These are phyloP conservation scores for Colletotrichum kahawae DNA, from an alignment of 2,329 filamentous ascomycete species.

Conservation along the genomic window DNA sequence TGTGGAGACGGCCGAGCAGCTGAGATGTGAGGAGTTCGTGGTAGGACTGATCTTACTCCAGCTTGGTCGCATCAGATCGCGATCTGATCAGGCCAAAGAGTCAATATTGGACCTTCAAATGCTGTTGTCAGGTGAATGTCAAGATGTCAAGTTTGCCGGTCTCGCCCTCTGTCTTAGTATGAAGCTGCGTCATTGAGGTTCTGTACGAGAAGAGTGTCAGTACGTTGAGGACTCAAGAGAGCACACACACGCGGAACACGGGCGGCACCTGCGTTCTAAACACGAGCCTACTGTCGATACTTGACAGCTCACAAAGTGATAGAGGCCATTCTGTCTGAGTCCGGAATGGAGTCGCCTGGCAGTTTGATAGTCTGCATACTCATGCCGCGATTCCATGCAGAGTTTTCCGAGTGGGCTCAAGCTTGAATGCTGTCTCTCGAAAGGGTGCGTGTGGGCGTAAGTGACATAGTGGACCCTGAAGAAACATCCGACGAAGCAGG, in stretches of 20 bases:
- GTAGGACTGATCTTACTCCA: neutral
- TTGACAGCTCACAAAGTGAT: slow-evolving; percentile 19
- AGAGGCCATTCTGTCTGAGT: neutral
- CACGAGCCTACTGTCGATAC: neutral
- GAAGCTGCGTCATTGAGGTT: neutral
- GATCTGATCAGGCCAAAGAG: slow-evolving; percentile 1
- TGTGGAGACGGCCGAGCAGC: neutral
- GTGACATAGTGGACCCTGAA: slow-evolving; percentile 14
- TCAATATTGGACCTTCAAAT: neutral
- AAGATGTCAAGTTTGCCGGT: neutral
- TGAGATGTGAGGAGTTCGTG: slow-evolving; percentile 17
- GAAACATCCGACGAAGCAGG: slow-evolving; percentile 15
- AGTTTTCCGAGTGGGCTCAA: slow-evolving; percentile 22
- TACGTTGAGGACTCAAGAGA: neutral
- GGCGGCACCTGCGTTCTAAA: neutral
- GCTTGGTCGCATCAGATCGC: slow-evolving; percentile 16
- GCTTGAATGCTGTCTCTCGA: neutral
- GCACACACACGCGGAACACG: neutral
- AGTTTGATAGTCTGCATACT: slow-evolving; percentile 7
- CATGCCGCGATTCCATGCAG: slow-evolving; percentile 20
- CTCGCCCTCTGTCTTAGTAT: neutral
- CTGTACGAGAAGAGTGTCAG: slow-evolving; percentile 1
- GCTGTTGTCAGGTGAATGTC: neutral
- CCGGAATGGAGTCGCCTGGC: slow-evolving; percentile 3
- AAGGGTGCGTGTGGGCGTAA: slow-evolving; percentile 2